Percentiles rank a stretch among this genome's conserved stretches.
Conservation (phyloP, 495 filamentous ascomycete genomes). For the Penicillium salamii region DNA sequence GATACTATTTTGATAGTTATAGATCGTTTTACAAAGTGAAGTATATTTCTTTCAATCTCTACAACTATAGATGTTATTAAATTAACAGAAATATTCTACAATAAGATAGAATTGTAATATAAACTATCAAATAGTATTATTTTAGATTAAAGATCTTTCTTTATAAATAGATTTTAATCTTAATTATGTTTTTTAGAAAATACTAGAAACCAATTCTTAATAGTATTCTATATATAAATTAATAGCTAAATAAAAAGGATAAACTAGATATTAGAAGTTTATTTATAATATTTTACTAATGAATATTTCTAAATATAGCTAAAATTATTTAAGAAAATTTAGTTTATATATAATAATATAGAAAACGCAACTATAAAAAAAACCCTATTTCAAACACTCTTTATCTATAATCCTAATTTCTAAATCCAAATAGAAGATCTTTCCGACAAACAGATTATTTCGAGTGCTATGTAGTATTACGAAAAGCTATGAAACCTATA, state of each 20-base stretch:
- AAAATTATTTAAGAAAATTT: neutral
- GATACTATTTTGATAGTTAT: constrained; percentile 7
- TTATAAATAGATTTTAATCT: constrained; percentile 13
- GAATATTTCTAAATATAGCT: neutral
- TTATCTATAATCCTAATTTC: neutral
- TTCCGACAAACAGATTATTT: neutral
- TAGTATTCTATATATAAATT: constrained; percentile 16
- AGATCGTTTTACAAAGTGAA: neutral
- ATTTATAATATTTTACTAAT: constrained; percentile 15
- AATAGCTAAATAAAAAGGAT: constrained; percentile 18
- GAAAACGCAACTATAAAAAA: neutral
- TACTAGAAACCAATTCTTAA: constrained; percentile 4
- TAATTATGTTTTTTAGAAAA: constrained; percentile 4
- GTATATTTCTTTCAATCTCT: neutral
- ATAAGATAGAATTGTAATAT: constrained; percentile 5
- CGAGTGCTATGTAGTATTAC: neutral
- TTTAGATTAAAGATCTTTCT: constrained; percentile 9
- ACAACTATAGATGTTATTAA: neutral
- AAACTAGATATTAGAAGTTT: constrained; percentile 4
- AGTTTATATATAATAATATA: constrained; percentile 5
- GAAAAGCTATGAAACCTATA: neutral
- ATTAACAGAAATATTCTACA: constrained; percentile 9
- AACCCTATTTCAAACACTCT: neutral
- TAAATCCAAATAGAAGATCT: neutral
- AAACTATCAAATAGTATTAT: constrained; percentile 10